Evolutionary conservation across 352 stramenopile species (phyloP).

Genomic region (Phytophthora fragariaefolia): DNA sequence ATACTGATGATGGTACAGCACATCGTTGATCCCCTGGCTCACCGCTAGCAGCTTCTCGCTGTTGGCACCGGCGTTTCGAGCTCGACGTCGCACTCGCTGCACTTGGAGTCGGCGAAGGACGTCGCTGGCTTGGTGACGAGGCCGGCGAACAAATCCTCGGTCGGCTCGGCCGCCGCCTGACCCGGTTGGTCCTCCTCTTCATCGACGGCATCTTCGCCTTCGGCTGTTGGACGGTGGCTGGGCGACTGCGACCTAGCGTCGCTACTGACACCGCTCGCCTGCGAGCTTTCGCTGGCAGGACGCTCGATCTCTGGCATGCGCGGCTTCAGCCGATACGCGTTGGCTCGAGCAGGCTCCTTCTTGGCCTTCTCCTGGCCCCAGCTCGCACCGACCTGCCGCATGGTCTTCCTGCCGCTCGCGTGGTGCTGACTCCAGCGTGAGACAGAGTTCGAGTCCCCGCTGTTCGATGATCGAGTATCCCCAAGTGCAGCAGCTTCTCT

Average conservation of each 20-base stretch:
- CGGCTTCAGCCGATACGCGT: conserved; percentile 33
- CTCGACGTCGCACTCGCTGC: conserved; percentile 4
- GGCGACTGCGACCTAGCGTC: conserved; percentile 19
- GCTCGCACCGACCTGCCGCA: conserved; percentile 23
- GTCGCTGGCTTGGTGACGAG: conserved; percentile 37
- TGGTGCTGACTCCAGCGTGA: conserved; percentile 39
- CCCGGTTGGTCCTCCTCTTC: conserved; percentile 26
- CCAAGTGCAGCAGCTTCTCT: background rate
- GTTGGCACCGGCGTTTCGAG: background rate
- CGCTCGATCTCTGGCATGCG: conserved; percentile 37
- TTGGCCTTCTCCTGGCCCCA: conserved; percentile 27
- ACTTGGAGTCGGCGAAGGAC: conserved; percentile 13
- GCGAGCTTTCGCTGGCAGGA: conserved; percentile 20
- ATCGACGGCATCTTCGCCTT: conserved; percentile 11
- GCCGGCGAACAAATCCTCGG: conserved; percentile 43
- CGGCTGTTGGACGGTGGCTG: background rate
- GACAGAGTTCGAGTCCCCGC: conserved; percentile 10
- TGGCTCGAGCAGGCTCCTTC: background rate
- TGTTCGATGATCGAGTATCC: conserved; percentile 7
- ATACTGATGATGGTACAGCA: too few relatives aligned
- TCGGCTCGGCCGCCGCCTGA: conserved; percentile 22
- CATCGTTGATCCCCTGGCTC: conserved; percentile 14
- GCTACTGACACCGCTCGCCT: conserved; percentile 29
- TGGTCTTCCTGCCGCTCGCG: conserved; percentile 24
- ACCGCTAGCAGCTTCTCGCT: conserved; percentile 24